Conservation (phyloP, 2,329 filamentous ascomycete genomes). For the Fusarium sublunatum region DNA sequence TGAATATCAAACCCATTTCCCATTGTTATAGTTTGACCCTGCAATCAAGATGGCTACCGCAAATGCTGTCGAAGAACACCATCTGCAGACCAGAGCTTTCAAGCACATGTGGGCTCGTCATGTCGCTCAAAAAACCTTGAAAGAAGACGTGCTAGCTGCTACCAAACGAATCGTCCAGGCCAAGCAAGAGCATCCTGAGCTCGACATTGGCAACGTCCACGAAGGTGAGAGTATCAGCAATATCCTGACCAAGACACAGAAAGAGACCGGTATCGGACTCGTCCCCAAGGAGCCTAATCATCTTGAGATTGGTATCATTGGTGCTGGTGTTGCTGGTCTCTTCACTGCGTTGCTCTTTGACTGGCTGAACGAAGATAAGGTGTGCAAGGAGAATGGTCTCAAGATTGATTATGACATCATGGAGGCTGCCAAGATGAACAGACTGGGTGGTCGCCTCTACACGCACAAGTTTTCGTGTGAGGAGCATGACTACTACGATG, state of each 20-base stretch:
- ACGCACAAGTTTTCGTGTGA: conserved; percentile 49
- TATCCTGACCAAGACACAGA: conserved; percentile 3
- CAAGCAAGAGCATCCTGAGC: background rate
- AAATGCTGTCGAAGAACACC: background rate
- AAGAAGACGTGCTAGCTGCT: conserved; percentile 17
- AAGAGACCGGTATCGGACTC: conserved; percentile 2
- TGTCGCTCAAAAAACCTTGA: conserved; percentile 13
- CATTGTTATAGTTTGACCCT: too few species aligned
- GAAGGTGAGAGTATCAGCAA: conserved; percentile 8
- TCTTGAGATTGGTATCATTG: conserved; percentile 45
- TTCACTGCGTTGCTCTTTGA: conserved; percentile 52
- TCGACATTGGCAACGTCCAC: background rate
- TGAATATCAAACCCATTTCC: too few species aligned
- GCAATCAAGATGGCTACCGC: too few species aligned
- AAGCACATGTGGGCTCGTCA: conserved; percentile 32
- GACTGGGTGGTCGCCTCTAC: conserved; percentile 53
- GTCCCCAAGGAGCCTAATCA: conserved; percentile 1
- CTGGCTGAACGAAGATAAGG: conserved; percentile 41
- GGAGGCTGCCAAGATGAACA: conserved; percentile 46
- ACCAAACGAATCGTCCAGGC: background rate
- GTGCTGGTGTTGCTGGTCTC: conserved; percentile 53
- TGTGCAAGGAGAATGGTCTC: conserved; percentile 7
- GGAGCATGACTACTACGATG: conserved; percentile 46
- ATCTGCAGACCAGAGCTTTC: conserved; percentile 7
- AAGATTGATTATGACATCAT: conserved; percentile 53